Conservation (phyloP, 352 stramenopile genomes). For the Globisporangium paroecandrum region DNA sequence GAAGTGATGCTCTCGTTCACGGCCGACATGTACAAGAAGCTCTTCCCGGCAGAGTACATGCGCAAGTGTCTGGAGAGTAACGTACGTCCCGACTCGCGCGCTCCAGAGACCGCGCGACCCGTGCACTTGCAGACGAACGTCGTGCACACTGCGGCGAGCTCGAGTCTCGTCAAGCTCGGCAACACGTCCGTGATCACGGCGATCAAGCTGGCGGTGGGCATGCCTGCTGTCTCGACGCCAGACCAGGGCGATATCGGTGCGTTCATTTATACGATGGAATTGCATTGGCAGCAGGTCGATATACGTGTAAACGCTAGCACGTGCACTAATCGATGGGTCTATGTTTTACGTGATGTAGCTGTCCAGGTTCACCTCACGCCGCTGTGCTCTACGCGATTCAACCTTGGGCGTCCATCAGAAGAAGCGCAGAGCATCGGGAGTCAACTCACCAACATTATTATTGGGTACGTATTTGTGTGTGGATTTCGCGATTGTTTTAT, state of each 20-base stretch:
- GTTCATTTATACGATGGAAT: background rate
- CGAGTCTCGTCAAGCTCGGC: constrained; percentile 71
- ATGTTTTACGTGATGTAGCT: constrained; percentile 22
- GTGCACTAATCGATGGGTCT: background rate
- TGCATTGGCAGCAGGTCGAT: background rate
- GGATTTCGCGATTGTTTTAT: background rate
- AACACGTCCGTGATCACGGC: constrained; percentile 69
- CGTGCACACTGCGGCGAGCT: constrained; percentile 61
- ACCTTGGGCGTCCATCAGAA: constrained; percentile 63
- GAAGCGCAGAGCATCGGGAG: constrained; percentile 77
- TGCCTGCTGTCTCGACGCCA: constrained; percentile 57
- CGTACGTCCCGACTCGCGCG: constrained; percentile 59
- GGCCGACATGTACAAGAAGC: constrained; percentile 67
- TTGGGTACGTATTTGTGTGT: constrained; percentile 36
- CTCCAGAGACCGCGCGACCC: constrained; percentile 36
- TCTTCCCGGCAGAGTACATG: constrained; percentile 76
- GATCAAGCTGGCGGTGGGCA: constrained; percentile 73
- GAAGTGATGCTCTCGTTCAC: constrained; percentile 46
- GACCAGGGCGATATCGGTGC: constrained; percentile 75
- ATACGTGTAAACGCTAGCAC: background rate
- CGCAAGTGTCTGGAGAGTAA: constrained; percentile 52
- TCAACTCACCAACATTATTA: constrained; percentile 67
- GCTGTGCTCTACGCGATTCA: constrained; percentile 73
- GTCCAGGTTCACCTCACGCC: constrained; percentile 80
- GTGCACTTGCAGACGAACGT: constrained; percentile 68